Base-by-base conservation (phyloP, 768 basidiomycete genomes). In the Lentinus brumalis region DNA sequence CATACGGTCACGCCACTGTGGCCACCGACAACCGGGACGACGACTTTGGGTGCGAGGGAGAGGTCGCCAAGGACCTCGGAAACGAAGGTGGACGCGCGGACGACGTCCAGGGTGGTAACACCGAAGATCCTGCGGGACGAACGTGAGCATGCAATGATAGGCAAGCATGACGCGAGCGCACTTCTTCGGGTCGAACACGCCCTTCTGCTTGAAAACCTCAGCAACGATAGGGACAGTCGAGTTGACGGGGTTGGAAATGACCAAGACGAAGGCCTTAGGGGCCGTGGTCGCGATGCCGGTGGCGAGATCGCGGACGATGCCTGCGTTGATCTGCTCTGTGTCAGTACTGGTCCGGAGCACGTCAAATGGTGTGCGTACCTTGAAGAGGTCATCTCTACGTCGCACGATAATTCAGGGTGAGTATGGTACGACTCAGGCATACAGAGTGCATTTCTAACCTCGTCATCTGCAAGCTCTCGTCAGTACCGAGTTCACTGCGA, bases 211-310 rank as follows among this genome's bases (percentile, higher is more conserved):
- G 80, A 96, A 86, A 40, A 96, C 89, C 76, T 98, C 96, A 15
- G 86, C 94, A 49, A 94, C 94, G 71, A 99, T 93, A 50, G 97
- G 97, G 41, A 98, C 96, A 41, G 97, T 98, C 45, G 96, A 98
- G 85, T 99, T 98, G 73, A 99, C 96, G 35, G 97, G 97, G 82
- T 99, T 99, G 68, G 97, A 96, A 76, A 99, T 98, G 67, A 99
- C 95, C 51, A 95, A 86, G 47, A 98, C 86, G 69, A 91, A 89
- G 21, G 97, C 97, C 71, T 94, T 95, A 61, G 96, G 96, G 45
- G 86, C 85, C 51, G 77, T 72, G 15, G 83, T 86, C 15, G 96
- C 96, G 69, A 95, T 92, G 35, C 92, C 95, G 39, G 86, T 89
- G 15, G 96, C 96, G 60, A 99, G 86, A 70, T 94, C 93, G 68